A percentile compares a stretch with the other conserved stretches of the same genome.
Evolutionary conservation across 495 filamentous ascomycete species (phyloP).

Genomic region (Cryomyces minteri): DNA sequence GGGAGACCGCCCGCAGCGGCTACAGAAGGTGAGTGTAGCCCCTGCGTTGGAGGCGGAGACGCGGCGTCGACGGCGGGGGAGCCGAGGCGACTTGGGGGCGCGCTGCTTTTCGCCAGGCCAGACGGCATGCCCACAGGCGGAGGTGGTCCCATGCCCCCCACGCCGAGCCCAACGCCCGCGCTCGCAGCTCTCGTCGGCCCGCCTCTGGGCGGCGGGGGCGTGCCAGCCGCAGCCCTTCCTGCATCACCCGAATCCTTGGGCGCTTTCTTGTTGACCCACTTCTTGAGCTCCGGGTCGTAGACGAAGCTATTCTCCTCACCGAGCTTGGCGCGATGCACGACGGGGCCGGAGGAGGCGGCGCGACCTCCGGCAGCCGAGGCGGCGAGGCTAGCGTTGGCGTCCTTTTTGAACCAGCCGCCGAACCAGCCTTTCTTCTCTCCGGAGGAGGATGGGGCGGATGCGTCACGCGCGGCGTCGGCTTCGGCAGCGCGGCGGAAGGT

Average conservation of each 20-base stretch:
- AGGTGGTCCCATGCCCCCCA: not conserved
- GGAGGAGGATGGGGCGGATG: not conserved
- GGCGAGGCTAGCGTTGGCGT: constrained; percentile 20
- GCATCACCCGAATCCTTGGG: constrained; percentile 15
- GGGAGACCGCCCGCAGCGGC: constrained; percentile 2
- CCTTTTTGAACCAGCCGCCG: constrained; percentile 73
- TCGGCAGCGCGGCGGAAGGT: constrained; percentile 69
- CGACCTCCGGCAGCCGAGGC: constrained; percentile 10
- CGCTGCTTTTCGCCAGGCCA: not conserved
- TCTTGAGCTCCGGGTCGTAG: constrained; percentile 84
- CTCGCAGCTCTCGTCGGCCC: constrained; percentile 9
- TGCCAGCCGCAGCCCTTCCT: constrained; percentile 11
- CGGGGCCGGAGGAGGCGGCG: constrained; percentile 39
- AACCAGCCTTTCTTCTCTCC: constrained; percentile 46
- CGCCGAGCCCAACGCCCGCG: not conserved
- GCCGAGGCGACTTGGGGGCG: constrained; percentile 6
- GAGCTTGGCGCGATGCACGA: constrained; percentile 59
- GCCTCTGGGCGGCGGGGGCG: constrained; percentile 26
- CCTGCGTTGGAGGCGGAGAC: not conserved
- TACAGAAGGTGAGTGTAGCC: not conserved
- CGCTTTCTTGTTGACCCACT: constrained; percentile 96
- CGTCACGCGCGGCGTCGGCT: constrained; percentile 37
- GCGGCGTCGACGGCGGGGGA: constrained; percentile 2
- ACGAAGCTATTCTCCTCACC: constrained; percentile 87
- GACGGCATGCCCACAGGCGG: constrained; percentile 1